Conservation (phyloP, 371 early-diverging fungal species). For the Haplosporangium sp. region DNA sequence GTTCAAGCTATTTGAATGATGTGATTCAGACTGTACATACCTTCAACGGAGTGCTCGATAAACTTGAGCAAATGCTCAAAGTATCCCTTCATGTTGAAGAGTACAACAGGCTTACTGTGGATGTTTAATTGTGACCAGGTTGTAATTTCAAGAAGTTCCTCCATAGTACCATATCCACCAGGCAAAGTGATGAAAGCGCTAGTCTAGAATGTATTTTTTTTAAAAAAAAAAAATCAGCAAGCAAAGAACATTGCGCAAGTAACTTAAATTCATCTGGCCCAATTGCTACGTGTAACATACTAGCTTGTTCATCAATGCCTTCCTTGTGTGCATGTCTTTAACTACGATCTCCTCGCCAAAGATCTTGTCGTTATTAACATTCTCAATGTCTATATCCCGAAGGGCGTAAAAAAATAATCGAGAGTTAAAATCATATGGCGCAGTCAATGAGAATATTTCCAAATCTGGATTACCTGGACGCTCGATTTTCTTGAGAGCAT, state of each 20-base stretch:
- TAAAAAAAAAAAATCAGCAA: conserved; percentile 8
- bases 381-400: conserved; percentile 18
- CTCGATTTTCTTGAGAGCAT: conserved; percentile 65
- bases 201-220: conserved; percentile 34
- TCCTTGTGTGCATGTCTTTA: conserved; percentile 88
- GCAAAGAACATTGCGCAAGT: not conserved
- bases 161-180: conserved; percentile 89
- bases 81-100: conserved; percentile 81
- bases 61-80: conserved; percentile 75
- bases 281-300: conserved; percentile 22
- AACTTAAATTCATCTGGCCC: not conserved
- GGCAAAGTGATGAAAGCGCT: conserved; percentile 89
- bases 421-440: not conserved
- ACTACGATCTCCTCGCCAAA: conserved; percentile 76
- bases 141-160: conserved; percentile 87
- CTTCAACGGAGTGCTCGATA: conserved; percentile 69
- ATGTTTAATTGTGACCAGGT: conserved; percentile 87
- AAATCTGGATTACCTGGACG: conserved; percentile 42
- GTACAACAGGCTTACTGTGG: conserved; percentile 80
- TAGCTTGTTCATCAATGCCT: conserved; percentile 79
- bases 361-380: conserved; percentile 40
- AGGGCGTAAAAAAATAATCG: not conserved
- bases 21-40: conserved; percentile 32
- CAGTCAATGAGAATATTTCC: not conserved
- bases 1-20: not conserved